Conservation (phyloP, 225 moss, liverwort and hornwort genomes). For the Takakia lepidozioides region DNA sequence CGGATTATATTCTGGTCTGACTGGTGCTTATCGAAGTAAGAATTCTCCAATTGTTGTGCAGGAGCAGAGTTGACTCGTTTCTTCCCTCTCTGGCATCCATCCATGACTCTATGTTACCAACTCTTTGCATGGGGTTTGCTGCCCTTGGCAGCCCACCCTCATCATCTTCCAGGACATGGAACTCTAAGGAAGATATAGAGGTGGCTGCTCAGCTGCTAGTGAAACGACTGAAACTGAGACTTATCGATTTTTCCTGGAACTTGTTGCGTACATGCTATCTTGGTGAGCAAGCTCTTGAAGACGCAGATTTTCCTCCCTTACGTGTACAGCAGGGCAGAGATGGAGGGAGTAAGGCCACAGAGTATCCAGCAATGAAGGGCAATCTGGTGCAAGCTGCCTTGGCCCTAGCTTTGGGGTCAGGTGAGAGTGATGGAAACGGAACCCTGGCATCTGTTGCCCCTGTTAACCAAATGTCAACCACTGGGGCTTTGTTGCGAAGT, state of each 20-base stretch:
- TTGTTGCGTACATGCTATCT: constrained; percentile 43
- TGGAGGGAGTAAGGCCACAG: constrained; percentile 16
- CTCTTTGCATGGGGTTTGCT: constrained; percentile 37
- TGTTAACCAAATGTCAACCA: constrained; percentile 20
- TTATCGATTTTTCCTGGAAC: constrained; percentile 35
- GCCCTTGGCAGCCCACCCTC: constrained; percentile 21
- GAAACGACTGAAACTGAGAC: constrained; percentile 42
- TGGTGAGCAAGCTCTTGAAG: constrained; percentile 27
- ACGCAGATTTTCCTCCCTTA: constrained; percentile 43
- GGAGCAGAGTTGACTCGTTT: constrained; percentile 69
- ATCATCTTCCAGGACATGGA: constrained; percentile 4
- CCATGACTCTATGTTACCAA: constrained; percentile 71
- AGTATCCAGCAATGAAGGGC: constrained; percentile 53
- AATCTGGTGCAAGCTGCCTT: constrained; percentile 73
- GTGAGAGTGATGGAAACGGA: constrained; percentile 27
- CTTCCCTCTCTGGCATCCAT: constrained; percentile 58
- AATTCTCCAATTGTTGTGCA: constrained; percentile 39
- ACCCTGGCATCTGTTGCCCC: constrained; percentile 20
- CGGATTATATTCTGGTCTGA: too few relatives aligned
- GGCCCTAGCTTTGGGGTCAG: constrained; percentile 53
- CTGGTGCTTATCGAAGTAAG: too few relatives aligned
- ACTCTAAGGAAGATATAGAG: constrained; percentile 14
- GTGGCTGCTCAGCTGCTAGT: constrained; percentile 19
- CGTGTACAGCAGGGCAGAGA: constrained; percentile 16
- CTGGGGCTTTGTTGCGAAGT: constrained; percentile 53